Percentiles rank a stretch among this genome's conserved stretches.
These are phyloP conservation scores for Aspergillus novoparasiticus DNA, from an alignment of 2,329 filamentous ascomycete species.

Conservation along the genomic window DNA sequence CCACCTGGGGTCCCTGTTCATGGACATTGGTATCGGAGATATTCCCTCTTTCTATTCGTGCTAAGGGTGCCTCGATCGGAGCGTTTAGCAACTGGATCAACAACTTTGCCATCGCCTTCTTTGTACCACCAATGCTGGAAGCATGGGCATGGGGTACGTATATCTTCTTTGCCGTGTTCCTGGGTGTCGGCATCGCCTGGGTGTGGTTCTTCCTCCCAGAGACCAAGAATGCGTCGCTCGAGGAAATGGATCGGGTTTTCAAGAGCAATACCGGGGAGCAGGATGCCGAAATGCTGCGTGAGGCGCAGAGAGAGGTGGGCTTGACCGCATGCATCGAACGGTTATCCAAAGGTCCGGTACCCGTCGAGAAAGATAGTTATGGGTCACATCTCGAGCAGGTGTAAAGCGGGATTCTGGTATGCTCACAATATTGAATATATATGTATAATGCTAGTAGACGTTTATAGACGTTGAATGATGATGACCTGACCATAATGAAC, in stretches of 20 bases:
- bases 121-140: constrained; percentile 30
- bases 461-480: not conserved
- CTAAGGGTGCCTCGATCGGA: constrained; percentile 32
- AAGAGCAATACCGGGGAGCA: constrained; percentile 29
- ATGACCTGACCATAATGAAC: not conserved
- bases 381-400: constrained; percentile 6
- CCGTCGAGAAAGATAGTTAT: constrained; percentile 6
- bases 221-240: constrained; percentile 60
- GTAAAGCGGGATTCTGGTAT: not conserved
- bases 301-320: constrained; percentile 28
- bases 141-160: constrained; percentile 31
- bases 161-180: constrained; percentile 33
- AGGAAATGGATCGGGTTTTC: constrained; percentile 53
- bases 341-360: not conserved
- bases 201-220: constrained; percentile 50
- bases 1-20: constrained; percentile 31
- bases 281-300: constrained; percentile 27
- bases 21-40: constrained; percentile 34
- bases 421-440: not conserved
- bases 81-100: constrained; percentile 35
- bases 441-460: not conserved
- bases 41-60: constrained; percentile 32
- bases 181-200: constrained; percentile 27
- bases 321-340: constrained; percentile 24
- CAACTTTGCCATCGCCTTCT: constrained; percentile 34